phyloP scores from a whole-genome alignment of 306 rosid species.

The Cucurbita moschata region DNA sequence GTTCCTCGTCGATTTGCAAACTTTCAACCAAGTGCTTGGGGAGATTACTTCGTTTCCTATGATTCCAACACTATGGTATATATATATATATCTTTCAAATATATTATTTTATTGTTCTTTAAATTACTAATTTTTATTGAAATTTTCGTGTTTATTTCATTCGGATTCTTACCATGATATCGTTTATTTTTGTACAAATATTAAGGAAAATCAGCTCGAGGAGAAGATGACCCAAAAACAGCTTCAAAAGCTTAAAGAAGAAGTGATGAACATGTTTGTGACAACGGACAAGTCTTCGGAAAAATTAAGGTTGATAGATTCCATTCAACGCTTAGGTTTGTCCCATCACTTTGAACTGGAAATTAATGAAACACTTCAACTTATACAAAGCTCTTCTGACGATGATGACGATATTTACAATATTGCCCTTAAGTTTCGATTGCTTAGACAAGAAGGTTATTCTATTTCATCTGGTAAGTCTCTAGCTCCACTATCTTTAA shows the following conservation, averaged over 20 bases:
- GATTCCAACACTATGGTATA: background rate
- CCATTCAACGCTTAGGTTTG: background rate
- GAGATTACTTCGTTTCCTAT: background rate
- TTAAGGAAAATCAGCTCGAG: background rate
- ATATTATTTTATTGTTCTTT: background rate
- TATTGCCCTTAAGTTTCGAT: background rate
- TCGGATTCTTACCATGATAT: no score
- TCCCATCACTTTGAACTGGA: constrained; percentile 30
- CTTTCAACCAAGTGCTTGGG: background rate
- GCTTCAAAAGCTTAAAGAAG: constrained; percentile 13
- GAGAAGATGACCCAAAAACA: background rate
- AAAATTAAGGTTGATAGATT: constrained; percentile 18
- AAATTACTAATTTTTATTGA: no score
- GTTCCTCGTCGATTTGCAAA: background rate
- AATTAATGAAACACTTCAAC: background rate
- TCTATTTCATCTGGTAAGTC: background rate
- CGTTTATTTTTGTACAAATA: background rate
- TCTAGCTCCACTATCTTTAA: no score
- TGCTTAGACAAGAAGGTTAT: background rate
- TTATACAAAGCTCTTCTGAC: background rate
- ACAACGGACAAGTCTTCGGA: background rate
- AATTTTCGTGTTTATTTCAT: background rate
- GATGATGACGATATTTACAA: background rate
- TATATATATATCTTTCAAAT: background rate
- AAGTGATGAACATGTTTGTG: constrained; percentile 15